Base-by-base conservation (phyloP, 768 basidiomycete species). In the Hirschioporus abietinus region DNA sequence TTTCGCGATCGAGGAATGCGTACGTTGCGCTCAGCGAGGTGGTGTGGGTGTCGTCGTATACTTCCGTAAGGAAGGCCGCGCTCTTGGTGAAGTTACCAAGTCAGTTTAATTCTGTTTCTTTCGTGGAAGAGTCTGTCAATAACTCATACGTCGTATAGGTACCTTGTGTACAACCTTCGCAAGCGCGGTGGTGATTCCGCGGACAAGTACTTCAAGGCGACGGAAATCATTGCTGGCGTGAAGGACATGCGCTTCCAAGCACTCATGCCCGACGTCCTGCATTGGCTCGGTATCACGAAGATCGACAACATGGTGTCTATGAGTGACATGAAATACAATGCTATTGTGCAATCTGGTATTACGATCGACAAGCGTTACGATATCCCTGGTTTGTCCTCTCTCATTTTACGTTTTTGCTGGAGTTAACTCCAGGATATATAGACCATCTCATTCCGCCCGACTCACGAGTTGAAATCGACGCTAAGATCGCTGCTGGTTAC, bases 321-420 rank as follows among this genome's bases (percentile, higher is more conserved):
- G 92, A 92, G 91, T 67, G 92, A 93, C 72, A 92, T 93, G 90
- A 96, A 98, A 86, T 95, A 97, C 79, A 87, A 97, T 69, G 95
- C 96, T 9, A 96, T 98, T 62, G 91, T 96, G 66, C 83, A 88
- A 71, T 90, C 89, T 10, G 96, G 96, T 0, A 96, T 97, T 67
- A 85, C 86, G 1, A 94, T 98, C 67, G 61, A 83, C 72, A 84
- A 83, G 65, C 83, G 95, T 65, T 97, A 96, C 74, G 96, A 97
- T 77, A 82, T 97, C 30, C 96, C 95, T 17, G 89, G 87, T 87
- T 69, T 12, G 85, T 75, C 35, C 7, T 42, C 58, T 58, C 0
- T 36, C 18, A n/a, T 65, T 35, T 27, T 23, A 17, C 52, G 15
- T 35, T 20, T 24, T 35, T 15, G 30, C 26, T 64, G 6, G 34